Evolutionary conservation across 2,329 filamentous ascomycete genomes (phyloP).

Genomic region (Verticillium alfalfae): DNA sequence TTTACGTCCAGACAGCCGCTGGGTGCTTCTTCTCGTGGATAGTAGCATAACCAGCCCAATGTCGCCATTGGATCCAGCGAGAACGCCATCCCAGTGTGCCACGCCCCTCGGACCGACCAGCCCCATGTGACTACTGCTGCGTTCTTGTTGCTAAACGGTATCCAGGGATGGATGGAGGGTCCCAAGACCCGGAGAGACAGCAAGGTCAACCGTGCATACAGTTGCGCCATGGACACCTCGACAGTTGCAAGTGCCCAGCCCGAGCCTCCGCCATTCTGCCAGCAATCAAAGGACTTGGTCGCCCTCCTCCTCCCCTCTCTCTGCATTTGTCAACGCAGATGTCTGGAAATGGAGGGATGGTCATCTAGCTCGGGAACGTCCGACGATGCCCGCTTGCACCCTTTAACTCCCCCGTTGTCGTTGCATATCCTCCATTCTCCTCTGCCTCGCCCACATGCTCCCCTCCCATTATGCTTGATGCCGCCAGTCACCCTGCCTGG

Average conservation of each 20-base stretch:
- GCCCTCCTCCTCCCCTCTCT: background rate
- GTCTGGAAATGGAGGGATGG: background rate
- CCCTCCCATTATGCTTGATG: background rate
- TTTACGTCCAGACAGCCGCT: background rate
- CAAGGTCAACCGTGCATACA: background rate
- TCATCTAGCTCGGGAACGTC: background rate
- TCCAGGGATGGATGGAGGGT: background rate
- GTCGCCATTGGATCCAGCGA: slow-evolving; percentile 1
- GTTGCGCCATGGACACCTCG: background rate
- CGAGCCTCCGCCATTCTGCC: background rate
- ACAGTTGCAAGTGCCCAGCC: slow-evolving; percentile 1
- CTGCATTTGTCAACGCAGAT: background rate
- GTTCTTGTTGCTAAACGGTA: background rate
- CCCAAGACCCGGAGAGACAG: background rate
- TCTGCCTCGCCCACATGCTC: background rate
- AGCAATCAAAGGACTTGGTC: background rate
- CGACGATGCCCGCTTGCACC: background rate
- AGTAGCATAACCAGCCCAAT: background rate
- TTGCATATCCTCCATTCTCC: background rate
- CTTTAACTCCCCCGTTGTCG: background rate
- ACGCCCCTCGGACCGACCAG: background rate
- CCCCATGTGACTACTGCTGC: background rate
- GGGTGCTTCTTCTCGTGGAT: background rate
- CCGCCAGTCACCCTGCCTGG: background rate
- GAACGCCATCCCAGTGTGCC: background rate